Percentiles rank a stretch among this genome's conserved stretches.
Evolutionary conservation across 441 rosid species (phyloP).

Genomic region (Francoa sonchifolia): DNA sequence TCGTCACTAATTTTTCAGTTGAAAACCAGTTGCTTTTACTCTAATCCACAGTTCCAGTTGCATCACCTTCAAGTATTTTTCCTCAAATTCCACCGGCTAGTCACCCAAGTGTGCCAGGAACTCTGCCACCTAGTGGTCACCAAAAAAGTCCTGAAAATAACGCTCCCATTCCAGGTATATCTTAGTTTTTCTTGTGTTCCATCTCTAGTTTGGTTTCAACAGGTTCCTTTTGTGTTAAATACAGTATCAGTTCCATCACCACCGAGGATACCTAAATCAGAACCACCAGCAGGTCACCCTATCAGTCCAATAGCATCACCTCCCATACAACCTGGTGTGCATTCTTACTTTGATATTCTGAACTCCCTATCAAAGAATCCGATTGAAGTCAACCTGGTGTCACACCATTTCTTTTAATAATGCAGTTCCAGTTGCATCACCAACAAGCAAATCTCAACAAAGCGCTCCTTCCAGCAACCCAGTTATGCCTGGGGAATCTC

Average conservation of each 20-base stretch:
- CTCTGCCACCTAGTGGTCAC: conserved; percentile 19
- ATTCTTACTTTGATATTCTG: conserved; percentile 2
- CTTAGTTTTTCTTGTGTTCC: neutral
- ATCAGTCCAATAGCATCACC: conserved; percentile 15
- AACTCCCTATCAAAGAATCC: conserved; percentile 3
- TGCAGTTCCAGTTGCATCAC: conserved; percentile 26
- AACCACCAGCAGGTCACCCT: conserved; percentile 15
- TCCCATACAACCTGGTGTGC: conserved; percentile 17
- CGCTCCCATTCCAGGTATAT: conserved; percentile 13
- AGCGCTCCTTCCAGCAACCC: conserved; percentile 29
- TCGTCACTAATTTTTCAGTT: conserved; percentile 1
- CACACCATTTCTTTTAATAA: conserved; percentile 5
- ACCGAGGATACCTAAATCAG: conserved; percentile 16
- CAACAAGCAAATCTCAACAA: conserved; percentile 19
- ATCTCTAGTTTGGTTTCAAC: conserved; percentile 1
- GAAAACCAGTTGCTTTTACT: conserved; percentile 8
- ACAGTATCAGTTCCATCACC: conserved; percentile 21
- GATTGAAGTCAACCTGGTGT: conserved; percentile 4
- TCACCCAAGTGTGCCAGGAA: conserved; percentile 28
- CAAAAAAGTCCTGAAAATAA: conserved; percentile 16
- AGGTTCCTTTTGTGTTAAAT: conserved; percentile 5
- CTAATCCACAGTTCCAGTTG: conserved; percentile 25
- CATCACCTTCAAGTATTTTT: conserved; percentile 22
- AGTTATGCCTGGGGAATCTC: conserved; percentile 26
- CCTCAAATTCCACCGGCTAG: conserved; percentile 29